Conservation (phyloP, 2,329 filamentous ascomycete species). For the Monilinia fructicola region DNA sequence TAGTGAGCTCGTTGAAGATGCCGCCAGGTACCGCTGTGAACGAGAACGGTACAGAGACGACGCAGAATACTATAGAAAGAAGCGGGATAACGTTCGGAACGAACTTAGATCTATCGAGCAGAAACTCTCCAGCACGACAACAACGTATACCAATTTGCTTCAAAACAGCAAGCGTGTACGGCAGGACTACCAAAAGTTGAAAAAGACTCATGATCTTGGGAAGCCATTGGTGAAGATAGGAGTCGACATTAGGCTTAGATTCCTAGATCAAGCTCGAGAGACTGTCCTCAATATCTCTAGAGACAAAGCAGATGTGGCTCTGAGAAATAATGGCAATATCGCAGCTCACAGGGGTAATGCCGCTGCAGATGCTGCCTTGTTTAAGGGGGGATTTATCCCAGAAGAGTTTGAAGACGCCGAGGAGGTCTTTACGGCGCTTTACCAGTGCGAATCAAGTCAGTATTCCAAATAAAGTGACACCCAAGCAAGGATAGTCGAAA, state of each 20-base stretch:
- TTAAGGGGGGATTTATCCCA: neutral
- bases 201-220: neutral
- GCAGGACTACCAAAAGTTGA: neutral
- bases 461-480: neutral
- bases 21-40: neutral
- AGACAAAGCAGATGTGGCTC: neutral
- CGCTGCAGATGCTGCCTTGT: neutral
- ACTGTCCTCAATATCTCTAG: neutral
- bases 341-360: slow-evolving; percentile 19
- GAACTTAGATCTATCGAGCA: neutral
- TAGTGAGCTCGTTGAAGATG: neutral
- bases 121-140: neutral
- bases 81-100: neutral
- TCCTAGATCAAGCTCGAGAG: slow-evolving; percentile 19
- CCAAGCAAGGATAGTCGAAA: neutral
- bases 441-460: neutral
- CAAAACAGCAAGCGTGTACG: too few species aligned
- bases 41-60: neutral
- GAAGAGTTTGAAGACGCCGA: neutral
- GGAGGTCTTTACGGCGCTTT: neutral
- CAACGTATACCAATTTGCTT: neutral
- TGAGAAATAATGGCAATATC: slow-evolving; percentile 18
- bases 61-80: neutral
- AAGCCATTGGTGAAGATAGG: slow-evolving; percentile 22
- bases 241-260: slow-evolving; percentile 15